Conservation (phyloP, 192 early-diverging fungal species). For the Coemansia sp. region DNA sequence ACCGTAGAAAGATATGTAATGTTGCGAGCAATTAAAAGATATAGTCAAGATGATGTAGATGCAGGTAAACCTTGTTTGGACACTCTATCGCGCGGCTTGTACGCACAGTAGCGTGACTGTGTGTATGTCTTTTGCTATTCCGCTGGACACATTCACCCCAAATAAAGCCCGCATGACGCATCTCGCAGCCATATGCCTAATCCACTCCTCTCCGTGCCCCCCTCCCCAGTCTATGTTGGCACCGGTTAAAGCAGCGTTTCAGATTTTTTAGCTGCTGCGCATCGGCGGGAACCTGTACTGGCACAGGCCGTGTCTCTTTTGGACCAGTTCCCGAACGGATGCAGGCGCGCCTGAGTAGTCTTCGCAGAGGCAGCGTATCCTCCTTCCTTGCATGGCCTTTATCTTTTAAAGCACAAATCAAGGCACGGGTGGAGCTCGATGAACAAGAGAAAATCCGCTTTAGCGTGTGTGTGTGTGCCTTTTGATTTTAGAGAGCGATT, state of each 20-base stretch:
- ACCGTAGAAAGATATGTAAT: not conserved
- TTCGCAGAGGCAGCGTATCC: not conserved
- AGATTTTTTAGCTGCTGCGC: not conserved
- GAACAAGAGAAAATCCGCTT: not conserved
- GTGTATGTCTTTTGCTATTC: not conserved
- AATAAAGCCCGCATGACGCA: not conserved
- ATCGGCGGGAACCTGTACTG: too few relatives aligned
- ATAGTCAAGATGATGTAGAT: not conserved
- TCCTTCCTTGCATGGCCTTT: not conserved
- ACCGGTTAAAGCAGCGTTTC: not conserved
- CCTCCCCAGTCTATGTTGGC: not conserved
- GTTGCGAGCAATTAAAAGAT: not conserved
- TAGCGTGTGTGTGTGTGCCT: too few relatives aligned
- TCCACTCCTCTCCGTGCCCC: not conserved
- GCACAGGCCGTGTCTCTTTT: too few relatives aligned
- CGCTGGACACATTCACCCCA: not conserved
- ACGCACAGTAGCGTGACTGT: not conserved
- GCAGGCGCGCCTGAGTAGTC: too few relatives aligned
- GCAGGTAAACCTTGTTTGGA: not conserved
- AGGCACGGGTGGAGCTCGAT: not conserved
- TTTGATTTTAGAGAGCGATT: not conserved
- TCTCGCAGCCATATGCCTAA: not conserved
- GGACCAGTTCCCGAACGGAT: too few relatives aligned
- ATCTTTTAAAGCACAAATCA: not conserved
- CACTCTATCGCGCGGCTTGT: not conserved